Evolutionary conservation across 352 stramenopile species (phyloP).

Genomic region (Globisporangium sylvaticum): DNA sequence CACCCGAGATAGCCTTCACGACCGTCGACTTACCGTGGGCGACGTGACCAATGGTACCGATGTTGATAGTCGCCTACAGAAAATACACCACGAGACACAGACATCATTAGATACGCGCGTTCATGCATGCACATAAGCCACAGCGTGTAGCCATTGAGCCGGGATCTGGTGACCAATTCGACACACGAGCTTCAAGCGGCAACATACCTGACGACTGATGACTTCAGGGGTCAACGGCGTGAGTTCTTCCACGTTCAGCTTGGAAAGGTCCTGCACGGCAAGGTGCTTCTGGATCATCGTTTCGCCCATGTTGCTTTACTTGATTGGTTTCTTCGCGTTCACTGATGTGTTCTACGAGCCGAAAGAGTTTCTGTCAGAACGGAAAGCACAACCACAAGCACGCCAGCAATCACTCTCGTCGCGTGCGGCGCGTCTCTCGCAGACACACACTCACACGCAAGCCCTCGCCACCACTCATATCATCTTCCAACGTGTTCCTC

Average conservation of each 20-base stretch:
- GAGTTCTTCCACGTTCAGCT: conserved; percentile 94
- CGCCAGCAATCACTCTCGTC: neutral
- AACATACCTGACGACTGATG: conserved; percentile 80
- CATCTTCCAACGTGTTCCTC: neutral
- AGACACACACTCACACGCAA: conserved; percentile 2
- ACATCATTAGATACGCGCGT: neutral
- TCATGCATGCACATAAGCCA: neutral
- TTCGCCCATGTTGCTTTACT: conserved; percentile 46
- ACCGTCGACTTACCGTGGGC: conserved; percentile 99
- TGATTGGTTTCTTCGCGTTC: conserved; percentile 6
- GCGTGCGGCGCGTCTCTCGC: neutral
- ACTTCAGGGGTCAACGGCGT: conserved; percentile 98
- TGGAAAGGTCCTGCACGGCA: conserved; percentile 92
- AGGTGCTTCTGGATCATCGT: conserved; percentile 69
- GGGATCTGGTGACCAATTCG: neutral
- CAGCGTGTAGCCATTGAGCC: neutral
- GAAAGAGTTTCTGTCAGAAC: neutral
- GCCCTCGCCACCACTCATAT: conserved; percentile 1
- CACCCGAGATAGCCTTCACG: conserved; percentile 99
- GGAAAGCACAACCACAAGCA: neutral
- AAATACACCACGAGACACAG: neutral
- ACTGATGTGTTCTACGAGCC: conserved; percentile 5
- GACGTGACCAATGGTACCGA: conserved; percentile 99
- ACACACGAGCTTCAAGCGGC: neutral
- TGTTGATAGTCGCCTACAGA: conserved; percentile 99